These are phyloP conservation scores for Bjerkandera adusta DNA, from an alignment of 1,284 basidiomycete genomes.

Conservation along the genomic window DNA sequence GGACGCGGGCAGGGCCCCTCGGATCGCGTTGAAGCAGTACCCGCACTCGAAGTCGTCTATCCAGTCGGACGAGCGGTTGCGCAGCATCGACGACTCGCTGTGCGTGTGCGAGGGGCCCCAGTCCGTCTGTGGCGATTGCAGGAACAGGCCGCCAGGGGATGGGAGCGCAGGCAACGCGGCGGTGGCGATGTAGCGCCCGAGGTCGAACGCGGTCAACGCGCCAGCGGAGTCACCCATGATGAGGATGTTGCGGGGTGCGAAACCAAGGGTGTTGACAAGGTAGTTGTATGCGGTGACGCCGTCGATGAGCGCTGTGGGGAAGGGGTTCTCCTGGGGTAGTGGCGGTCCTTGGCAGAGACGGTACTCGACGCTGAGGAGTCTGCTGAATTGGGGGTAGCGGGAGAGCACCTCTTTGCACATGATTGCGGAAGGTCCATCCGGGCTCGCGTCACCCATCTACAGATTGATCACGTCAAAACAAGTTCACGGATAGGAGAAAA, in stretches of 20 bases:
- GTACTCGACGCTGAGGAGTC: constrained; percentile 34
- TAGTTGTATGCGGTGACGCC: constrained; percentile 44
- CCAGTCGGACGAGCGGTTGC: constrained; percentile 39
- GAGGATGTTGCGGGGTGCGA: constrained; percentile 43
- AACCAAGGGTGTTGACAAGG: constrained; percentile 37
- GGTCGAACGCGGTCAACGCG: constrained; percentile 45
- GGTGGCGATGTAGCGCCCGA: constrained; percentile 29
- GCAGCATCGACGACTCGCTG: constrained; percentile 31
- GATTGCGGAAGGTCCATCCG: constrained; percentile 32
- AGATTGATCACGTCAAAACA: too few relatives aligned
- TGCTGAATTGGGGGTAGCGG: constrained; percentile 24
- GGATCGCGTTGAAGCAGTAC: constrained; percentile 38
- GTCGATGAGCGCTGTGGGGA: constrained; percentile 50
- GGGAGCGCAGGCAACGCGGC: constrained; percentile 21
- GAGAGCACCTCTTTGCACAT: constrained; percentile 19
- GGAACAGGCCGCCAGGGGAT: constrained; percentile 37
- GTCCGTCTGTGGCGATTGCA: constrained; percentile 63
- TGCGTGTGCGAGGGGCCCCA: constrained; percentile 36
- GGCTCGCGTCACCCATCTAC: constrained; percentile 34
- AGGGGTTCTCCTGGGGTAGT: constrained; percentile 30
- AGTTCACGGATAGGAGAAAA: background rate
- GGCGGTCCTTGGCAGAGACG: constrained; percentile 29
- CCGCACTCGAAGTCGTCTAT: constrained; percentile 25
- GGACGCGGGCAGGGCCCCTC: constrained; percentile 27
- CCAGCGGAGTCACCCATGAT: constrained; percentile 57